Percentiles rank a stretch among this genome's conserved stretches.
Evolutionary conservation across 331 rosid species (phyloP).

Genomic region (Telfairia occidentalis): DNA sequence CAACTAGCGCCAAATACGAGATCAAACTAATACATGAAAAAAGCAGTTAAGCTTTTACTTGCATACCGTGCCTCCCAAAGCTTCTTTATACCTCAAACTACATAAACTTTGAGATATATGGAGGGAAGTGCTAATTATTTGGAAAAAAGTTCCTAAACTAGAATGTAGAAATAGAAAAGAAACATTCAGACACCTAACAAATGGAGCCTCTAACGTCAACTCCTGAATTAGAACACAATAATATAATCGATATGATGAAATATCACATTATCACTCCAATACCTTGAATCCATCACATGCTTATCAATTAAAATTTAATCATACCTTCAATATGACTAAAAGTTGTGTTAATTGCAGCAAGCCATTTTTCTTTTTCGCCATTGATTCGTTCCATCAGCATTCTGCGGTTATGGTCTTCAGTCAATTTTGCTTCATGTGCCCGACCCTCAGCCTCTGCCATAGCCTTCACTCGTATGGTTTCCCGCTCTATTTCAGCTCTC

Average conservation of each 20-base stretch:
- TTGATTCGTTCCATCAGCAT: conserved; percentile 71
- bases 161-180: neutral
- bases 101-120: neutral
- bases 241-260: neutral
- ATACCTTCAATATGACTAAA: conserved; percentile 92
- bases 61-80: neutral
- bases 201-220: neutral
- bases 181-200: neutral
- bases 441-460: conserved; percentile 93
- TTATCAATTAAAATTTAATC: neutral
- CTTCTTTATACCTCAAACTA: neutral
- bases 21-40: neutral
- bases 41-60: neutral
- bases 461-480: conserved; percentile 83
- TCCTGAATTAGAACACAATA: neutral
- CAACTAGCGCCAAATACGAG: neutral
- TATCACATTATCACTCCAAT: neutral
- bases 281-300: neutral
- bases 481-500: conserved; percentile 83
- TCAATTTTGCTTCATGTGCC: conserved; percentile 73
- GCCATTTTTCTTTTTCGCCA: conserved; percentile 95
- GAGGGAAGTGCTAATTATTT: neutral
- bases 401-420: conserved; percentile 81
- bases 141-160: neutral
- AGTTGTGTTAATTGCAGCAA: conserved; percentile 88